Conservation (phyloP, 495 filamentous ascomycete genomes). For the Niebla homalea region DNA sequence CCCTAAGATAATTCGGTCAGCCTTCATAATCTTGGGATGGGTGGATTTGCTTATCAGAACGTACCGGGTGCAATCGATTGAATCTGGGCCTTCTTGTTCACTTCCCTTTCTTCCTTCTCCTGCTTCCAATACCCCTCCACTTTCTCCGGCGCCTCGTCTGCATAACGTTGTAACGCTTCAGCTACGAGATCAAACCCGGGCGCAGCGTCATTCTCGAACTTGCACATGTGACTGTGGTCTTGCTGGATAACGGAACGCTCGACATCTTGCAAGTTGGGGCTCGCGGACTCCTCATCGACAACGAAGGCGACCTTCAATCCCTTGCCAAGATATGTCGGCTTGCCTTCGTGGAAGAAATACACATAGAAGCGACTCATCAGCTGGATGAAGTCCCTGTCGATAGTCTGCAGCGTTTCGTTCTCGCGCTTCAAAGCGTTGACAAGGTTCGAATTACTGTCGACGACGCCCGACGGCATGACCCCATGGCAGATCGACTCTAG, state of each 20-base stretch:
- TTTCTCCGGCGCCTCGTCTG: slow-evolving; percentile 40
- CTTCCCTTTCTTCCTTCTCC: slow-evolving; percentile 42
- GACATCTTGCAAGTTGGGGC: slow-evolving; percentile 60
- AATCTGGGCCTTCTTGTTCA: slow-evolving; percentile 25
- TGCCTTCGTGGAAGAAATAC: slow-evolving; percentile 59
- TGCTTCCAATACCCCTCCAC: slow-evolving; percentile 51
- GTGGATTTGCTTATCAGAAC: not conserved
- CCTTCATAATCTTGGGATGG: not conserved
- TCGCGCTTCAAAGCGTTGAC: slow-evolving; percentile 61
- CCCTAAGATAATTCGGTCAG: slow-evolving; percentile 7
- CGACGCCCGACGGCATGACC: slow-evolving; percentile 54
- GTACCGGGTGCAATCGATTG: slow-evolving; percentile 14
- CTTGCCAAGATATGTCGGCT: slow-evolving; percentile 34
- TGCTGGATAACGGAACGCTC: slow-evolving; percentile 68
- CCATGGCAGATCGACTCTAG: slow-evolving; percentile 60
- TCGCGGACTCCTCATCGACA: slow-evolving; percentile 64
- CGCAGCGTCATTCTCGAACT: slow-evolving; percentile 58
- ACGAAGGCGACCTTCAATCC: slow-evolving; percentile 48
- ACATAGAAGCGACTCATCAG: slow-evolving; percentile 61
- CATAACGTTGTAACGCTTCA: slow-evolving; percentile 58
- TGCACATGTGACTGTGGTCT: slow-evolving; percentile 80
- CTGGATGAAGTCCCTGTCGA: slow-evolving; percentile 64
- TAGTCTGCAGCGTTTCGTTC: slow-evolving; percentile 68
- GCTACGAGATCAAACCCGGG: slow-evolving; percentile 65
- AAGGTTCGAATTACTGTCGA: slow-evolving; percentile 57